phyloP scores from a whole-genome alignment of 2,329 filamentous ascomycete genomes.

The Diaporthe capsici region DNA sequence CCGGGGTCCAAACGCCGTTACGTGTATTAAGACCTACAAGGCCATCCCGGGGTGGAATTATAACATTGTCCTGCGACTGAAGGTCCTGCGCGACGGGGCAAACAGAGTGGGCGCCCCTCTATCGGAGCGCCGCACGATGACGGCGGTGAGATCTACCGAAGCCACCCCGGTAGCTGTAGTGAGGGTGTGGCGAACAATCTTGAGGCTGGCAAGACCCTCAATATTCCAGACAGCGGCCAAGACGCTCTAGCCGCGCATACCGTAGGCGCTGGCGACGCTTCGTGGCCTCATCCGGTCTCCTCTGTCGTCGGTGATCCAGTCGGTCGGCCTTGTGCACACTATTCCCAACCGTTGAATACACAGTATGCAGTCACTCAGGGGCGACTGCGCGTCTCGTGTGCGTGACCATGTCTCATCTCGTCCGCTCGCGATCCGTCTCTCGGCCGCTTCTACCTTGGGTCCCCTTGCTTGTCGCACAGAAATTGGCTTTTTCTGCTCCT shows the following conservation, averaged over 20 bases:
- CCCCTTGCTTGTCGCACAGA: conserved; percentile 35
- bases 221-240: not conserved
- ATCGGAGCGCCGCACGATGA: conserved; percentile 16
- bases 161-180: not conserved
- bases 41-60: not conserved
- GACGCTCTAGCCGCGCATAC: conserved; percentile 19
- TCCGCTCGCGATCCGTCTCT: not conserved
- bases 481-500: conserved; percentile 7
- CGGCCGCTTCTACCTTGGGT: conserved; percentile 12
- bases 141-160: conserved; percentile 35
- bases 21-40: not conserved
- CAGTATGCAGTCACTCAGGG: conserved; percentile 10
- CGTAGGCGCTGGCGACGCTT: not conserved
- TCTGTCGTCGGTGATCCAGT: not conserved
- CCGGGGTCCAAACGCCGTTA: conserved; percentile 4
- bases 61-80: not conserved
- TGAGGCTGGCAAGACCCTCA: conserved; percentile 1
- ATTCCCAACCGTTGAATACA: conserved; percentile 17
- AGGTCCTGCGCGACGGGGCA: not conserved
- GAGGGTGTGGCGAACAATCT: conserved; percentile 5
- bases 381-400: conserved; percentile 12
- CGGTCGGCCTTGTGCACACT: not conserved
- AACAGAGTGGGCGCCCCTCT: conserved; percentile 11
- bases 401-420: conserved; percentile 30
- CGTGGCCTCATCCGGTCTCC: not conserved